Percentiles rank a stretch among this genome's conserved stretches.
phyloP scores from a whole-genome alignment of 352 stramenopile species.

The Globisporangium sylvaticum region DNA sequence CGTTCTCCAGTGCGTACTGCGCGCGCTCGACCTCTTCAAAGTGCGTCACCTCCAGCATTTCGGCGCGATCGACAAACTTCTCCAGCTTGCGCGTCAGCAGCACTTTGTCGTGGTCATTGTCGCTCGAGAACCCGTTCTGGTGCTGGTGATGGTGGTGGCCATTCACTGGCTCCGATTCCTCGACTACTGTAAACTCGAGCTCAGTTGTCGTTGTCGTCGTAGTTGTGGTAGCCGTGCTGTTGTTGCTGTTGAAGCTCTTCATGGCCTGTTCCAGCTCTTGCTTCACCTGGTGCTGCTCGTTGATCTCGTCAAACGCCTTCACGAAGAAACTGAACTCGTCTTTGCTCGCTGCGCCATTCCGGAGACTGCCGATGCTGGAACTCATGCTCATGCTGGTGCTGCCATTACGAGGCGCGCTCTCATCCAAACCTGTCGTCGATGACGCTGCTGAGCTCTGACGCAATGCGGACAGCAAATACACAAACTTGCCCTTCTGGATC shows the following conservation, averaged over 20 bases:
- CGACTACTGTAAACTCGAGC: background rate
- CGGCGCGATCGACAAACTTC: constrained; percentile 54
- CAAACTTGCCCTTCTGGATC: constrained; percentile 47
- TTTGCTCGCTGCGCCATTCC: constrained; percentile 19
- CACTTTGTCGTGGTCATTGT: constrained; percentile 13
- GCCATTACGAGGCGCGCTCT: constrained; percentile 20
- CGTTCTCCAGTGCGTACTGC: constrained; percentile 65
- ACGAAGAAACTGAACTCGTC: constrained; percentile 71
- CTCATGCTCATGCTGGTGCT: constrained; percentile 37
- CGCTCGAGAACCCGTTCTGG: background rate
- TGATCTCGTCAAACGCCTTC: constrained; percentile 61
- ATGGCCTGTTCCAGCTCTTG: constrained; percentile 45
- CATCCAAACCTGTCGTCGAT: background rate
- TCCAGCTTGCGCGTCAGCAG: constrained; percentile 52
- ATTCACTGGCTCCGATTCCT: background rate
- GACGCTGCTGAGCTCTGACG: constrained; percentile 28
- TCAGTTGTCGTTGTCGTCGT: constrained; percentile 19
- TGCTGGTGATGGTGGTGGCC: background rate
- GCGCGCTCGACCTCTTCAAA: constrained; percentile 68
- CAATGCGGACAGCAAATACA: constrained; percentile 42
- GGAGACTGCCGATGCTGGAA: constrained; percentile 5
- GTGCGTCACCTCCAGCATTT: constrained; percentile 68
- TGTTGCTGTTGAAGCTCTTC: constrained; percentile 30
- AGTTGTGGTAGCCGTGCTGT: constrained; percentile 16
- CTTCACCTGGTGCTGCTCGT: constrained; percentile 50